phyloP scores from a whole-genome alignment of 768 basidiomycete genomes.

The Amanita subjunquillea region DNA sequence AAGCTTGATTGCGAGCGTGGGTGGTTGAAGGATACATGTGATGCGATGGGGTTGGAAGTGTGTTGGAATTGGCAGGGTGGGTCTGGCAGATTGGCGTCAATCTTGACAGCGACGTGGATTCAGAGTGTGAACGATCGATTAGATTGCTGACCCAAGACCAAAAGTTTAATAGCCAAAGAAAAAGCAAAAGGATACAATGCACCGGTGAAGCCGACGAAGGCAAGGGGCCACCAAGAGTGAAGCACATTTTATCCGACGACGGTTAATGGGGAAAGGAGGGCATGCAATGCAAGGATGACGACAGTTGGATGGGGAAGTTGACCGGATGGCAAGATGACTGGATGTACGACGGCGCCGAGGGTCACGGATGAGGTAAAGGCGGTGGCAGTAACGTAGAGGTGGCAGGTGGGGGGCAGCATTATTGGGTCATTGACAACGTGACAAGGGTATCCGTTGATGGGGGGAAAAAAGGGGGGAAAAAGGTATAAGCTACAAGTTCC shows the following conservation, averaged over 20 bases:
- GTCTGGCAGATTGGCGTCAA: background rate
- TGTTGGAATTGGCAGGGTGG: background rate
- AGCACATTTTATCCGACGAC: conserved; percentile 1
- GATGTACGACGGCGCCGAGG: background rate
- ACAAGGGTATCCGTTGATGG: background rate
- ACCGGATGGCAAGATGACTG: conserved; percentile 1
- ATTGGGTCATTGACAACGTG: conserved; percentile 1
- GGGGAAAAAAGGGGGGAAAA: background rate
- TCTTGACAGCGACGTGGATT: background rate
- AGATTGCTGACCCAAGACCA: background rate
- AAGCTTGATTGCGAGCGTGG: background rate
- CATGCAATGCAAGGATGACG: conserved; percentile 1
- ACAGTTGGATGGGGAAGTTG: background rate
- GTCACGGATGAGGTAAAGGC: background rate
- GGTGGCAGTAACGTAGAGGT: conserved; percentile 1
- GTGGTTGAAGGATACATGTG: background rate
- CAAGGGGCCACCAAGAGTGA: conserved; percentile 3
- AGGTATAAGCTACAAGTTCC: conserved; percentile 9
- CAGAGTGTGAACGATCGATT: background rate
- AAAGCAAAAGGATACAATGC: conserved; percentile 1
- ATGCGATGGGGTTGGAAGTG: background rate
- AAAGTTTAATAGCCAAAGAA: background rate
- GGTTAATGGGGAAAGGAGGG: background rate
- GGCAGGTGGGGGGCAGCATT: background rate
- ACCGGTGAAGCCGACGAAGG: background rate